Percentiles rank a stretch among this genome's conserved stretches.
Evolutionary conservation across 2,329 filamentous ascomycete genomes (phyloP).

Genomic region (Leptographium galeiforme): DNA sequence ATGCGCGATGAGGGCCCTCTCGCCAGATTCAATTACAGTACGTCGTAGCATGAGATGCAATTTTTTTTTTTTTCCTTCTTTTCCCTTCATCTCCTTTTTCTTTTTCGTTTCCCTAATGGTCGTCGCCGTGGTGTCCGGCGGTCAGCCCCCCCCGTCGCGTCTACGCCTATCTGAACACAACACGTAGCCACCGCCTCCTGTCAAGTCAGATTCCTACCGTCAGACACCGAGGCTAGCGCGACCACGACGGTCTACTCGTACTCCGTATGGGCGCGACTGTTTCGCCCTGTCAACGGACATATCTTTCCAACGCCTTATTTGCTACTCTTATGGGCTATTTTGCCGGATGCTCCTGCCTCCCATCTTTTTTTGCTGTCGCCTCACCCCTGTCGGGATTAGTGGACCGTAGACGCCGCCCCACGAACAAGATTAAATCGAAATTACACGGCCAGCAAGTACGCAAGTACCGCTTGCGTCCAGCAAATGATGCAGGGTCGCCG

Average conservation of each 20-base stretch:
- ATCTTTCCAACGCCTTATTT: too few relatives aligned
- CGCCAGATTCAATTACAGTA: too few relatives aligned
- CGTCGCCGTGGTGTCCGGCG: too few relatives aligned
- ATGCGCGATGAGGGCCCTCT: too few relatives aligned
- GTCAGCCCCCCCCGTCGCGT: too few relatives aligned
- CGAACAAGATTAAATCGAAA: conserved; percentile 12
- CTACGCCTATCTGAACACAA: too few relatives aligned
- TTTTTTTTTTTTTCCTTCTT: too few relatives aligned
- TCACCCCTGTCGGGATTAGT: conserved; percentile 6
- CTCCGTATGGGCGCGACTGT: background rate
- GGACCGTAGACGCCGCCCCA: conserved; percentile 7
- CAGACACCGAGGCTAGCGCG: too few relatives aligned
- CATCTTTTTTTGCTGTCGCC: background rate
- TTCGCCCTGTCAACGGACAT: background rate
- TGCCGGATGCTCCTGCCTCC: background rate
- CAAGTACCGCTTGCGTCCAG: conserved; percentile 3
- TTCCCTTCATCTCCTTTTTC: background rate
- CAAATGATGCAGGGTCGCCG: conserved; percentile 4
- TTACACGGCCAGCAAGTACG: conserved; percentile 6
- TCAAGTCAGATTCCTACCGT: too few relatives aligned
- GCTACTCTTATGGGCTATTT: background rate
- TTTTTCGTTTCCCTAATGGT: background rate
- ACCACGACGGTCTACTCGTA: background rate
- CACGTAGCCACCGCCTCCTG: too few relatives aligned
- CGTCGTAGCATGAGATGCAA: too few relatives aligned